Evolutionary conservation across 2,329 filamentous ascomycete genomes (phyloP), one percentile per base, ranked within the genome.

Genomic region (Chalaropsis ovoidea): DNA sequence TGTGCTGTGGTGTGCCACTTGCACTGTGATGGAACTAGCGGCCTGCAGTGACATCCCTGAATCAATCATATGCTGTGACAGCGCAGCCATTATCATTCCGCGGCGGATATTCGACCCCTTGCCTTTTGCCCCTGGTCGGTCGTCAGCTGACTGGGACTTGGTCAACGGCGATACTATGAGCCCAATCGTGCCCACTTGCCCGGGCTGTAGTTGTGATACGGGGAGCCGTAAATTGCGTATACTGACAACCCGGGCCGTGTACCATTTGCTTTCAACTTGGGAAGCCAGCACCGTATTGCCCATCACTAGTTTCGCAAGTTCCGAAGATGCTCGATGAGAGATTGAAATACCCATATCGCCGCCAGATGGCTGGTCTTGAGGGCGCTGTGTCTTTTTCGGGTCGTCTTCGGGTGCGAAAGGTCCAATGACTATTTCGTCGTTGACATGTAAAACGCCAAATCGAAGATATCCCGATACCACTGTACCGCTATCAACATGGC

Each of bases 161-260:
- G 75, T 73, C 17, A 73, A 68, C 1, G 75, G 70, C 41, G 81
- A 77, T n/a, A 87, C 80, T 2, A 87, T 81, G 62, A 97, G 78
- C 0, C 92, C 93, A 64, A 99, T 82, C 0, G 92, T 96, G 0
- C 93, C 94, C 5, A 93, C 91, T 75, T 99, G 93, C 10, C 90
- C 90, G 17, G 86, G 81, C 62, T 86, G 81, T 7, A 97, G 80
- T 0, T 81, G 84, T 60, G 85, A 84, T 0, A 96, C 91, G 0
- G 93, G 90, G 2, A 96, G 79, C 4, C 93, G 85, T 8, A 99
- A 79, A 70, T 96, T 95, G 24, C 93, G 87, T 54, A 96, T 86
- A 70, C 92, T 97, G 56, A 89, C 86, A 64, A 97, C 85, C 54
- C 82, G 86, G 5, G 93, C 90, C 27, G 81, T 80, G 68, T 89